phyloP scores from a whole-genome alignment of 805 yeast species.

The Candida broadrunensis region DNA sequence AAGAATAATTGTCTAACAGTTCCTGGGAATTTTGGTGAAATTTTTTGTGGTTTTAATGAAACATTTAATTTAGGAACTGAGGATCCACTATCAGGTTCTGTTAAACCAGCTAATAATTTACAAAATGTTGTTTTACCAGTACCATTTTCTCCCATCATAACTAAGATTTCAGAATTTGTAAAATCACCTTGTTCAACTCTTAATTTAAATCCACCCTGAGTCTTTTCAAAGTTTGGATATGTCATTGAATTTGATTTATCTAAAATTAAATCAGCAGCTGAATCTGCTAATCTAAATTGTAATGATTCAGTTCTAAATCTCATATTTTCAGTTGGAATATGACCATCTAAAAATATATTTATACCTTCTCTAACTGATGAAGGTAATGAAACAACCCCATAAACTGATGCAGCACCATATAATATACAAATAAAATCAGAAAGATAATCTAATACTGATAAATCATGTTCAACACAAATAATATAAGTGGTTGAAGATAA shows the following conservation, averaged over 20 bases:
- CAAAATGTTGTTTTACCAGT: constrained; percentile 99
- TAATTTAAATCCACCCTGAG: constrained; percentile 94
- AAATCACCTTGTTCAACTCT: constrained; percentile 83
- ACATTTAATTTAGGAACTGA: constrained; percentile 86
- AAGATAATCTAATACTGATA: constrained; percentile 93
- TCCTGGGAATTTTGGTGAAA: constrained; percentile 98
- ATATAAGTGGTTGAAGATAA: constrained; percentile 76
- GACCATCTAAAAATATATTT: constrained; percentile 97
- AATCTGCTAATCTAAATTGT: constrained; percentile 90
- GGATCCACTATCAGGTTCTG: constrained; percentile 77
- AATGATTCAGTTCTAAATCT: constrained; percentile 95
- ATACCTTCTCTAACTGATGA: constrained; percentile 98
- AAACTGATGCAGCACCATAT: constrained; percentile 97
- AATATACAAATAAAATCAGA: constrained; percentile 96
- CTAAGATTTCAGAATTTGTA: constrained; percentile 94
- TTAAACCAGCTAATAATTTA: constrained; percentile 89
- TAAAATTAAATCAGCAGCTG: constrained; percentile 68
- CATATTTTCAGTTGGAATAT: constrained; percentile 93
- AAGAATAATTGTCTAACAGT: constrained; percentile 97
- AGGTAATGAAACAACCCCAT: constrained; percentile 98
- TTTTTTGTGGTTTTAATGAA: constrained; percentile 98
- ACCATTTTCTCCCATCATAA: constrained; percentile 99
- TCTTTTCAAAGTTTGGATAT: constrained; percentile 83
- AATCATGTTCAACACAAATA: constrained; percentile 97
- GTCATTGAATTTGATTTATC: constrained; percentile 77